Evolutionary conservation across 768 basidiomycete species (phyloP).

Genomic region (Trametes villosa): DNA sequence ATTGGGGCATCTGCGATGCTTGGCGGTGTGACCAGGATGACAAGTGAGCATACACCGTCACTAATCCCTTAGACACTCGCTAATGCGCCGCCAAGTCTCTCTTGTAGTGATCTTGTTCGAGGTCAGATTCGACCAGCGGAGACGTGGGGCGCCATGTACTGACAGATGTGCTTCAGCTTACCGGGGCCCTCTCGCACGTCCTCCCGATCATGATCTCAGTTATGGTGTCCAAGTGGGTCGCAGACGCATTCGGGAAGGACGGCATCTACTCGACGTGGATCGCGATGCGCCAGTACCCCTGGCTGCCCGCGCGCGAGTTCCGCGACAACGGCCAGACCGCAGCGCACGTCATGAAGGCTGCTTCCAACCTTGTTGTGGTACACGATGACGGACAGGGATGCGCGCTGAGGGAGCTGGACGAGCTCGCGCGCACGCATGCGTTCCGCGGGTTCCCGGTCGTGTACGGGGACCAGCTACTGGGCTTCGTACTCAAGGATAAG

Average conservation of each 20-base stretch:
- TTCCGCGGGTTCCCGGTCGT: slow-evolving; percentile 74
- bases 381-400: slow-evolving; percentile 43
- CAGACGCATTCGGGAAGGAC: slow-evolving; percentile 68
- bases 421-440: slow-evolving; percentile 46
- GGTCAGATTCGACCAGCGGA: slow-evolving; percentile 36
- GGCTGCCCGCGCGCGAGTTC: slow-evolving; percentile 68
- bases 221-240: slow-evolving; percentile 79
- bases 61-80: not conserved
- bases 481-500: slow-evolving; percentile 63
- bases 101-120: slow-evolving; percentile 80
- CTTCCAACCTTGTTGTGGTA: slow-evolving; percentile 54
- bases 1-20: slow-evolving; percentile 79
- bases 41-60: slow-evolving; percentile 47
- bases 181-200: slow-evolving; percentile 80
- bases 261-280: slow-evolving; percentile 78
- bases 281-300: slow-evolving; percentile 69
- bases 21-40: slow-evolving; percentile 78
- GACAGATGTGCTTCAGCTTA: slow-evolving; percentile 48
- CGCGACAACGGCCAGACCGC: slow-evolving; percentile 68
- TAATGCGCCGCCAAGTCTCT: slow-evolving; percentile 51
- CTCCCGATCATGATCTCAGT: slow-evolving; percentile 82
- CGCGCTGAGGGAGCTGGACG: slow-evolving; percentile 53
- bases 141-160: not conserved
- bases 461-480: slow-evolving; percentile 53
- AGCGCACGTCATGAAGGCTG: slow-evolving; percentile 61